Conservation (phyloP, 2,329 filamentous ascomycete species). For the Stemphylium beticola region DNA sequence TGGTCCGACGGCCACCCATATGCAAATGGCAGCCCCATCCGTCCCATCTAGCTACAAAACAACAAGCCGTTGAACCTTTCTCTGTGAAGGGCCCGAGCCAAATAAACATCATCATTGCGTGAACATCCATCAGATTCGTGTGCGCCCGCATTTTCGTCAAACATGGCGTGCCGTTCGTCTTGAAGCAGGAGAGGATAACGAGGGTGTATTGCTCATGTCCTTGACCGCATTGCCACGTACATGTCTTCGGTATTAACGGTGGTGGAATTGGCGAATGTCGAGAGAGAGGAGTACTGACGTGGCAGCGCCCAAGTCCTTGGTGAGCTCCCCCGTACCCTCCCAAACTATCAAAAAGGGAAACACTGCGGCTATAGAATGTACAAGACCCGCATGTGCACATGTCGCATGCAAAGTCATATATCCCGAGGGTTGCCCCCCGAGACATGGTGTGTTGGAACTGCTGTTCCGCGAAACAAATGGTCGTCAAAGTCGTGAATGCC, state of each 20-base stretch:
- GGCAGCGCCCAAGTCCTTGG: slow-evolving; percentile 26
- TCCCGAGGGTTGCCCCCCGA: slow-evolving; percentile 41
- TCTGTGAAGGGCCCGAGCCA: slow-evolving; percentile 18
- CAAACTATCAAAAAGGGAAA: slow-evolving; percentile 35
- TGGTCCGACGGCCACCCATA: slow-evolving; percentile 15
- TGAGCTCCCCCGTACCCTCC: slow-evolving; percentile 19
- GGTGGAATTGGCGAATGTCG: slow-evolving; percentile 11
- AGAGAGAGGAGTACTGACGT: slow-evolving; percentile 19
- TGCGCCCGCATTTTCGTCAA: slow-evolving; percentile 39
- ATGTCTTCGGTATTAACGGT: slow-evolving; percentile 17
- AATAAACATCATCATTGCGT: slow-evolving; percentile 38
- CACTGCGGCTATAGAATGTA: slow-evolving; percentile 40
- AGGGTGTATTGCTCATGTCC: slow-evolving; percentile 20
- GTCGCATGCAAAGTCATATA: slow-evolving; percentile 47
- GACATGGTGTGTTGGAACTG: slow-evolving; percentile 32
- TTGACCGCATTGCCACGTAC: slow-evolving; percentile 25
- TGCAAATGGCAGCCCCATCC: slow-evolving; percentile 20
- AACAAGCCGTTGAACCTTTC: slow-evolving; percentile 28
- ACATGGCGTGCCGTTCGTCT: slow-evolving; percentile 21
- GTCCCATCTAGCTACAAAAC: slow-evolving; percentile 30
- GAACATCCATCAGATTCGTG: slow-evolving; percentile 32
- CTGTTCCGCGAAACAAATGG: slow-evolving; percentile 33
- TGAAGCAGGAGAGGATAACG: slow-evolving; percentile 11
- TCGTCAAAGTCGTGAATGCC: slow-evolving; percentile 48
- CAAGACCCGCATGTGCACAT: slow-evolving; percentile 46